Evolutionary conservation across 305 asterid species (phyloP), one percentile per base, ranked within the genome.

Genomic region (Galium porrigens): DNA sequence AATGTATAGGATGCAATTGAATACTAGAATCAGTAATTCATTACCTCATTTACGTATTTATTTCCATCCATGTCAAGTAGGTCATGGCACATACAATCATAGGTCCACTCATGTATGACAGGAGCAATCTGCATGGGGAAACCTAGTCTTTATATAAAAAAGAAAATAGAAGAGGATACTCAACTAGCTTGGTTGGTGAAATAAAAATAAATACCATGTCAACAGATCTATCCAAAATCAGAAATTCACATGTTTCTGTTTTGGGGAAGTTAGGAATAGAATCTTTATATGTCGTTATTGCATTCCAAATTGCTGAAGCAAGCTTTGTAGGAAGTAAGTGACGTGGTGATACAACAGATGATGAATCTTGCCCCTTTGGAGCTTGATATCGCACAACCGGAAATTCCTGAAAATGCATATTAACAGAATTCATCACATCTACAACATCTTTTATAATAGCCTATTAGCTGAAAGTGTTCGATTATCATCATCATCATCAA

Each of bases 21-120:
- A 67, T 56, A 33, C 32, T 79, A 64, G 67, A 66, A 58, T 42
- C 46, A 42, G 63, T 37, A 63, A 63, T 12, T 29, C 9, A 61
- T 11, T 86, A 92, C 99, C 99, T 92, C 97, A 10, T 83, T 85
- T 30, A 74, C 72, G 70, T 85, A 89, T 84, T 89, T 89, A 77
- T 86, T 92, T 70, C 99, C 99, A 1, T 87, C 91, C 82, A 92
- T 78, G 22, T 84, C 97, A 59, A 92, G 95, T 70, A 89, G 84
- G 79, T 92, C 99, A 79, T 92, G 96, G 61, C 96, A 87, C 97
- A 92, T 87, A 65, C 96, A 96, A 81, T 92, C 99, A 70, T 92
- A 92, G 14, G 97, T 89, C 99, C 99, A 92, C 76, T 92, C 99
- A 71, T 92, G 99, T 70, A 92, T 92, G 68, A 92, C 82, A 27